Conservation (phyloP, 2,329 filamentous ascomycete species). For the Hymenoscyphus scutula region DNA sequence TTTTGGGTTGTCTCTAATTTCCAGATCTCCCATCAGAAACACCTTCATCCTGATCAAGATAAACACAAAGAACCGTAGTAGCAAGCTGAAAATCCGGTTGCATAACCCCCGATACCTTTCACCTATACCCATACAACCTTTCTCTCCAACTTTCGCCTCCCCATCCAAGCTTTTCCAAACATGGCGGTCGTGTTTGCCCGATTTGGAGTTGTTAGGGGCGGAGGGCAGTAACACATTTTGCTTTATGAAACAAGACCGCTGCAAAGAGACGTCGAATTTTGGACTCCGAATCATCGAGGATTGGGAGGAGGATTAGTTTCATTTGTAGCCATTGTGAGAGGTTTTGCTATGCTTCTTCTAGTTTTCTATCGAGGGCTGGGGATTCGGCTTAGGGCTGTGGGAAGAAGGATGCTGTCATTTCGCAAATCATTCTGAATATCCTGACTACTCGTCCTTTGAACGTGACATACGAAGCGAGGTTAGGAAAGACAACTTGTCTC, state of each 20-base stretch:
- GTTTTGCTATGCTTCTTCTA: not conserved
- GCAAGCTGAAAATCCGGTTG: not conserved
- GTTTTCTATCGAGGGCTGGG: not conserved
- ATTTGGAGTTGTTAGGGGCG: not conserved
- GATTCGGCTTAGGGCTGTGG: too few relatives aligned
- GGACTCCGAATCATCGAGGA: not conserved
- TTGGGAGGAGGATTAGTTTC: not conserved
- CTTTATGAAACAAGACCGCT: not conserved
- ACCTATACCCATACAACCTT: not conserved
- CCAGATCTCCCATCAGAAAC: not conserved
- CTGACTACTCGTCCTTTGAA: not conserved
- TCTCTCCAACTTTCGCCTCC: not conserved
- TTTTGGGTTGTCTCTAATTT: not conserved
- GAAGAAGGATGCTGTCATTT: not conserved
- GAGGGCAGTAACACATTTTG: not conserved
- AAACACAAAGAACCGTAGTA: not conserved
- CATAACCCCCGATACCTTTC: not conserved
- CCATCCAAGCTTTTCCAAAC: not conserved
- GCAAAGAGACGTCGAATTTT: not conserved
- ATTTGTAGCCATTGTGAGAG: not conserved
- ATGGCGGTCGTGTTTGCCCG: not conserved
- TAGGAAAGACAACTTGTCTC: constrained; percentile 55
- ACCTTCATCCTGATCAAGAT: not conserved
- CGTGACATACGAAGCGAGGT: constrained; percentile 47
- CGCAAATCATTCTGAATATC: not conserved